Evolutionary conservation across 331 rosid species (phyloP).

Genomic region (Phaseolus coccineus): DNA sequence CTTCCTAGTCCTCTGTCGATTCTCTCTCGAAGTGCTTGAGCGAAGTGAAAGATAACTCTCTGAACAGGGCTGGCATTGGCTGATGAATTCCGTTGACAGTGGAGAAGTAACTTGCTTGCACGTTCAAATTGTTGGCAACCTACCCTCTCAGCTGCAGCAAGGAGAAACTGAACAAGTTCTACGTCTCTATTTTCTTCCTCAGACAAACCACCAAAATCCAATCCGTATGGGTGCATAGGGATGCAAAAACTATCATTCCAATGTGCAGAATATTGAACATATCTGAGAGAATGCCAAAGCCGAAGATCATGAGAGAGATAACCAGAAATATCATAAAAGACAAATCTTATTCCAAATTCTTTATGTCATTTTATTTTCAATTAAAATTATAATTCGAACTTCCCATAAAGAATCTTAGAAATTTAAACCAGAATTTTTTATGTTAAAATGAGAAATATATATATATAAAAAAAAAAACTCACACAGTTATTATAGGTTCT

Average conservation of each 20-base stretch:
- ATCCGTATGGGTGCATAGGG: conserved; percentile 66
- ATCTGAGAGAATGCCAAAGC: conserved; percentile 25
- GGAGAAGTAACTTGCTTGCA: conserved; percentile 65
- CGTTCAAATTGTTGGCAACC: conserved; percentile 66
- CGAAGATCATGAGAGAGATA: background rate
- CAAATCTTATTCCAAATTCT: background rate
- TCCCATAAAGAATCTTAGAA: no score
- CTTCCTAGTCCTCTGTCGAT: conserved; percentile 60
- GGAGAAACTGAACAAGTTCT: conserved; percentile 74
- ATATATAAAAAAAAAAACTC: no score
- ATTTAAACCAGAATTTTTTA: no score
- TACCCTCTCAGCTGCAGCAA: conserved; percentile 78
- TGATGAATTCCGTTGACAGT: conserved; percentile 61
- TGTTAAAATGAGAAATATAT: no score
- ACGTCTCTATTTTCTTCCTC: conserved; percentile 67
- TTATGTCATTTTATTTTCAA: background rate
- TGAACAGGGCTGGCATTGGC: conserved; percentile 49
- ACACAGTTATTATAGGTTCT: no score
- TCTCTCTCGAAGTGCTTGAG: conserved; percentile 69
- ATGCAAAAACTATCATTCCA: conserved; percentile 49
- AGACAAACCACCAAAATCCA: conserved; percentile 52
- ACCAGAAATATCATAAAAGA: background rate
- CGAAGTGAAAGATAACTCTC: conserved; percentile 62
- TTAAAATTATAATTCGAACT: background rate
- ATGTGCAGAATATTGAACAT: conserved; percentile 56